phyloP scores from a whole-genome alignment of 805 yeast species.

The Metschnikowia aberdeeniae region DNA sequence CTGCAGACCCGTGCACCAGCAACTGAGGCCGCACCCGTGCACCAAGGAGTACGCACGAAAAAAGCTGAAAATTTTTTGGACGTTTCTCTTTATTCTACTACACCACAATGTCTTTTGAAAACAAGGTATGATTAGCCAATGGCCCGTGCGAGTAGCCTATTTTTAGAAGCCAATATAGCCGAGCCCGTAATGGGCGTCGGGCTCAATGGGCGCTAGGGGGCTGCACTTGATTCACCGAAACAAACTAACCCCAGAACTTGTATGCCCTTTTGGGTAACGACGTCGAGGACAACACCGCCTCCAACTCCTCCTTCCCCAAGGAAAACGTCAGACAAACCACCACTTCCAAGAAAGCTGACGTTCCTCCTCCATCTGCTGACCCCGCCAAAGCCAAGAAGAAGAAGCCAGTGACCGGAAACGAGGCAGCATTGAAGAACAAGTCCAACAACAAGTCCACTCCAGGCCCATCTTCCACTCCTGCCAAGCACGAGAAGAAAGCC shows the following conservation, averaged over 20 bases:
- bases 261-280: conserved; percentile 84
- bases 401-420: conserved; percentile 76
- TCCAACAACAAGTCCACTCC: conserved; percentile 66
- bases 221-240: neutral
- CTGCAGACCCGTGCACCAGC: conserved; percentile 1
- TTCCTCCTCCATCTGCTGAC: conserved; percentile 77
- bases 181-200: neutral
- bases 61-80: conserved; percentile 19
- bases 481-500: conserved; percentile 54
- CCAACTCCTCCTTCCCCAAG: conserved; percentile 55
- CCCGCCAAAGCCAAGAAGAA: conserved; percentile 74
- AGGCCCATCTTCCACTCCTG: conserved; percentile 49
- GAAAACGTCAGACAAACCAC: conserved; percentile 79
- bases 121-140: conserved; percentile 38
- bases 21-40: conserved; percentile 10
- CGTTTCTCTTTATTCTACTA: conserved; percentile 8
- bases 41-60: conserved; percentile 17
- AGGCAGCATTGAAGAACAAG: conserved; percentile 69
- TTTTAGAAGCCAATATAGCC: too few relatives aligned
- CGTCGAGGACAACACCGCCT: conserved; percentile 66
- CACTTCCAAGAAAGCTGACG: conserved; percentile 83
- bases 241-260: conserved; percentile 53
- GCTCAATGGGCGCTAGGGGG: neutral
- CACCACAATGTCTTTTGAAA: conserved; percentile 40
- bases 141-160: neutral